Evolutionary conservation across 129 eudicot genomes (phyloP).

Genomic region (Centaurea solstitialis): DNA sequence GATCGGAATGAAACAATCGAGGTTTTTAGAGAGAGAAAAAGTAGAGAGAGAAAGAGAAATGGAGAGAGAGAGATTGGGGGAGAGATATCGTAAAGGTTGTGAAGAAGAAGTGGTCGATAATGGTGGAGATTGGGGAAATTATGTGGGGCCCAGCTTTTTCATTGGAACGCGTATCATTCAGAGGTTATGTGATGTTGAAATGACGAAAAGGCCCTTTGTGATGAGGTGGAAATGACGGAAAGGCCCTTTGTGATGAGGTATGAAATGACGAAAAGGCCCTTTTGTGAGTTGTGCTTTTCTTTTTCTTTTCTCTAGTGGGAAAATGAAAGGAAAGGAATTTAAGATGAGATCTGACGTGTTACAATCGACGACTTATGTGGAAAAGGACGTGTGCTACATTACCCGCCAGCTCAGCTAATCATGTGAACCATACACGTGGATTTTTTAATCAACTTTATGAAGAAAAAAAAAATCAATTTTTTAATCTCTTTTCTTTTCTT

Average conservation of each 20-base stretch:
- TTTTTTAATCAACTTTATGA: neutral
- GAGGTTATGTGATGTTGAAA: conserved; percentile 10
- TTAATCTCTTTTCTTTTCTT: neutral
- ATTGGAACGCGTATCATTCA: conserved; percentile 35
- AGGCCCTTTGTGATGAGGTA: too few species aligned
- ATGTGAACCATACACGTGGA: conserved; percentile 36
- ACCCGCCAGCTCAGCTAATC: conserved; percentile 22
- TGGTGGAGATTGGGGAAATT: conserved; percentile 32
- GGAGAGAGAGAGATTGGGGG: neutral
- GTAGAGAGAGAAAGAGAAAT: neutral
- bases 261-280: neutral
- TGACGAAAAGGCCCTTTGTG: conserved; percentile 13
- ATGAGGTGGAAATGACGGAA: conserved; percentile 6
- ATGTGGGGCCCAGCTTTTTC: conserved; percentile 25
- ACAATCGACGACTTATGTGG: conserved; percentile 1
- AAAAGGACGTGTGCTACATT: conserved; percentile 6
- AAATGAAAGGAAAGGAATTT: conserved; percentile 21
- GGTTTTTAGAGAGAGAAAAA: conserved; percentile 36
- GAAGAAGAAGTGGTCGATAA: conserved; percentile 33
- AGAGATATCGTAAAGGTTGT: conserved; percentile 2
- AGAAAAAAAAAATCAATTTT: neutral
- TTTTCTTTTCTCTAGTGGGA: conserved; percentile 19
- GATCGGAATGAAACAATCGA: conserved; percentile 16
- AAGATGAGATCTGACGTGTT: conserved; percentile 36
- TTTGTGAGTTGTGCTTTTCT: conserved; percentile 8